Percentiles rank a stretch among this genome's conserved stretches.
Conservation (phyloP, 176 grass and related monocot genomes). For the Bothriochloa decipiens region DNA sequence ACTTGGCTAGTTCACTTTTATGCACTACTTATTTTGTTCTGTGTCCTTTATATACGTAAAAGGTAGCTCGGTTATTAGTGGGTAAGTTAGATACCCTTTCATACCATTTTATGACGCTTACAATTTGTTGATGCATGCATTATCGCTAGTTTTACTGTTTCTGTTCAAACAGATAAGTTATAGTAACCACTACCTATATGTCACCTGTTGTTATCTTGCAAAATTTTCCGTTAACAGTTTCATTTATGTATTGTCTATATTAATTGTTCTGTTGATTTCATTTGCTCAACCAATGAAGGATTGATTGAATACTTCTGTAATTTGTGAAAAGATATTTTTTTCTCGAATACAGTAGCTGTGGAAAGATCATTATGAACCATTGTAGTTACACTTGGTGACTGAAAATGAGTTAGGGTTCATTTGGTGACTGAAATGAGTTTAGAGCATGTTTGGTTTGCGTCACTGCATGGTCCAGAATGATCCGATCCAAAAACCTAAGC, state of each 20-base stretch:
- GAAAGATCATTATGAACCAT: neutral
- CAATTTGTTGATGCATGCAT: neutral
- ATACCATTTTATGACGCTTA: slow-evolving; percentile 16
- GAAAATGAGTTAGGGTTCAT: slow-evolving; percentile 14
- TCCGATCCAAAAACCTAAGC: neutral
- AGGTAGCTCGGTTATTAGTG: neutral
- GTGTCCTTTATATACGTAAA: neutral
- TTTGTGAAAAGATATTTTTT: neutral
- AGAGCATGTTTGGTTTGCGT: neutral
- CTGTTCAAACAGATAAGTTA: neutral
- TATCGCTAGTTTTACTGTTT: neutral
- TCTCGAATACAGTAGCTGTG: neutral
- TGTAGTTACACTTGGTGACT: too few species aligned
- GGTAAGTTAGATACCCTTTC: slow-evolving; percentile 13
- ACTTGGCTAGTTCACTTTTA: slow-evolving; percentile 18
- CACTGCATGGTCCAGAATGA: neutral
- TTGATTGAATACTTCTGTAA: neutral
- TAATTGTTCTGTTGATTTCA: slow-evolving; percentile 11
- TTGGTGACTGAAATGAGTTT: slow-evolving; percentile 7
- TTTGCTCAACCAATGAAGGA: neutral
- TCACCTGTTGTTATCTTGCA: neutral
- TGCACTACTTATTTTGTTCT: slow-evolving; percentile 24
- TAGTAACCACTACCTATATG: slow-evolving; percentile 1
- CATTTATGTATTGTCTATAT: neutral
- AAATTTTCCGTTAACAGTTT: neutral